phyloP scores from a whole-genome alignment of 768 basidiomycete genomes.

The Naematelia aurantialba region DNA sequence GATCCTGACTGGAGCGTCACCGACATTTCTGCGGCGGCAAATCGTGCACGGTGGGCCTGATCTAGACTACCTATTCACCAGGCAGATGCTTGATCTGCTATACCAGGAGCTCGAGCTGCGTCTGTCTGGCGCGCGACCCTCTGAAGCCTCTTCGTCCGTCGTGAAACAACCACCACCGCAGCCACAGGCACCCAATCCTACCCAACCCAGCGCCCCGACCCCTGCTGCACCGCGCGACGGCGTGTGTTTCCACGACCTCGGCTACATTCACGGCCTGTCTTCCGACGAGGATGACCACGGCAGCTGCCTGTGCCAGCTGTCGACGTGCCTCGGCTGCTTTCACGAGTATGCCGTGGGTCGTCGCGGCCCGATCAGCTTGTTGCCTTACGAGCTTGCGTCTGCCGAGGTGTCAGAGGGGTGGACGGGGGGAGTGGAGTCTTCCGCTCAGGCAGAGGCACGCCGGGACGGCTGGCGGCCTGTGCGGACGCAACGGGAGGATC shows the following conservation, averaged over 20 bases:
- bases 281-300: slow-evolving; percentile 43
- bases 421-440: slow-evolving; percentile 28
- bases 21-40: slow-evolving; percentile 43
- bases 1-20: slow-evolving; percentile 42
- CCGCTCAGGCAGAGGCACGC: slow-evolving; percentile 23
- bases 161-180: slow-evolving; percentile 11
- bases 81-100: slow-evolving; percentile 43
- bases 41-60: slow-evolving; percentile 47
- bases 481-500: background rate
- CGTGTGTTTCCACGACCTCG: slow-evolving; percentile 45
- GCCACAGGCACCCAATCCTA: background rate
- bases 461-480: slow-evolving; percentile 11
- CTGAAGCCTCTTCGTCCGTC: slow-evolving; percentile 23
- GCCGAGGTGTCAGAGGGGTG: slow-evolving; percentile 24
- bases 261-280: slow-evolving; percentile 39
- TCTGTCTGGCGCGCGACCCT: slow-evolving; percentile 36
- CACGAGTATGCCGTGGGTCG: slow-evolving; percentile 20
- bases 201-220: slow-evolving; percentile 8
- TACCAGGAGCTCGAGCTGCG: slow-evolving; percentile 46
- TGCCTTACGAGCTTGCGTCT: slow-evolving; percentile 27
- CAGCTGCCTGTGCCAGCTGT: slow-evolving; percentile 41
- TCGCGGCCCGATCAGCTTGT: slow-evolving; percentile 24
- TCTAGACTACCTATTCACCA: slow-evolving; percentile 42
- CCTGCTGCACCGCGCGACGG: slow-evolving; percentile 31
- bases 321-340: slow-evolving; percentile 38